These are phyloP conservation scores for Ustilago loliicola DNA, from an alignment of 1,284 basidiomycete genomes.

Conservation along the genomic window DNA sequence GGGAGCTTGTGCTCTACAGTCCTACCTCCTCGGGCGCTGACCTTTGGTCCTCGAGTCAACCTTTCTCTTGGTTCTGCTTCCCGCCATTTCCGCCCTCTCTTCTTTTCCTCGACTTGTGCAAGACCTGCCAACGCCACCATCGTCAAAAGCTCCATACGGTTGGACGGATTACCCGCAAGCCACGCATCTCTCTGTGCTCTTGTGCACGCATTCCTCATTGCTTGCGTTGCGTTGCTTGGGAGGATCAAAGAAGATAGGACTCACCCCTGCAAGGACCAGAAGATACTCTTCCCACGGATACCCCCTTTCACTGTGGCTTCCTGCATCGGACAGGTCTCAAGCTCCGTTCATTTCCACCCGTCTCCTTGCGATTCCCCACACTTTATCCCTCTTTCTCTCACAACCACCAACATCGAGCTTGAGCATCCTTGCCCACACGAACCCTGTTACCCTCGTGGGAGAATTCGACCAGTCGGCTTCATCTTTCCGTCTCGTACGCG, in stretches of 20 bases:
- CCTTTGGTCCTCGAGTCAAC: background rate
- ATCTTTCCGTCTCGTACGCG: background rate
- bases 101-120: background rate
- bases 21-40: too few relatives aligned
- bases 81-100: background rate
- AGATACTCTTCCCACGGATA: too few relatives aligned
- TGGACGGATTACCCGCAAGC: constrained; percentile 6
- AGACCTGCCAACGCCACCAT: constrained; percentile 2
- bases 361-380: constrained; percentile 4
- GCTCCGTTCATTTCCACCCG: too few relatives aligned
- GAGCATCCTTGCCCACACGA: background rate
- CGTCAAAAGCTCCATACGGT: background rate
- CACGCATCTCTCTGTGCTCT: background rate
- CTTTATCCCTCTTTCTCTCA: constrained; percentile 1
- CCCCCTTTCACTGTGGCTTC: too few relatives aligned
- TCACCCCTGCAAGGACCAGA: too few relatives aligned
- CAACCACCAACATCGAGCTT: background rate
- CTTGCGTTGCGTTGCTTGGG: background rate
- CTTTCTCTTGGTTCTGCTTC: background rate
- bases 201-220: background rate
- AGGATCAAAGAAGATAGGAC: background rate
- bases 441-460: background rate
- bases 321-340: too few relatives aligned
- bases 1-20: too few relatives aligned
- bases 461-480: background rate